Evolutionary conservation across 2,329 filamentous ascomycete genomes (phyloP).

Genomic region (Fusarium begoniae): DNA sequence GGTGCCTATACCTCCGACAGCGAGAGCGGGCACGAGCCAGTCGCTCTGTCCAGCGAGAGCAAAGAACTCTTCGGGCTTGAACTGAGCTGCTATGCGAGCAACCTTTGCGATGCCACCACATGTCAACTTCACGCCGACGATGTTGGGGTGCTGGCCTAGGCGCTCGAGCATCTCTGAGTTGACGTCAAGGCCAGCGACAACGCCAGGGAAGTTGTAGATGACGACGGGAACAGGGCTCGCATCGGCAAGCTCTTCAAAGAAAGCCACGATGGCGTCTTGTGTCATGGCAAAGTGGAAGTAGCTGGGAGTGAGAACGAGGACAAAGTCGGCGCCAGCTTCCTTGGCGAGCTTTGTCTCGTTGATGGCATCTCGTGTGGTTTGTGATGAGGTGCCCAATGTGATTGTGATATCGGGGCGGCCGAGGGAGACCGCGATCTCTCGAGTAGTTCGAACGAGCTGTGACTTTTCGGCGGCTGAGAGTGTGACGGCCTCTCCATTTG

Average conservation of each 20-base stretch:
- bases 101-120: slow-evolving; percentile 81
- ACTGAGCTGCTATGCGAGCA: slow-evolving; percentile 63
- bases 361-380: slow-evolving; percentile 73
- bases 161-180: slow-evolving; percentile 71
- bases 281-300: slow-evolving; percentile 75
- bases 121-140: slow-evolving; percentile 76
- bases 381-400: slow-evolving; percentile 73
- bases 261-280: slow-evolving; percentile 66
- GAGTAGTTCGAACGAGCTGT: slow-evolving; percentile 68
- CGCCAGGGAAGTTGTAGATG: slow-evolving; percentile 78
- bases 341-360: slow-evolving; percentile 70
- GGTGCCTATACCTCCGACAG: slow-evolving; percentile 66
- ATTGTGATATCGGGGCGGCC: slow-evolving; percentile 68
- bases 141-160: slow-evolving; percentile 68
- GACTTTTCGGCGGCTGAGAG: slow-evolving; percentile 71
- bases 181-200: slow-evolving; percentile 73
- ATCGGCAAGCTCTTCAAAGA: slow-evolving; percentile 69
- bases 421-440: slow-evolving; percentile 64
- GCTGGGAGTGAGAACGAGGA: slow-evolving; percentile 73
- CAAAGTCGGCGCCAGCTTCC: slow-evolving; percentile 72
- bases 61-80: slow-evolving; percentile 65
- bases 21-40: slow-evolving; percentile 71
- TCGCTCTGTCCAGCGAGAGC: slow-evolving; percentile 79
- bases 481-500: slow-evolving; percentile 79
- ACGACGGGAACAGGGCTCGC: slow-evolving; percentile 69